Evolutionary conservation across 164 flowering plant species (phyloP), one percentile per base, ranked within the genome.

Genomic region (Macadamia integrifolia): DNA sequence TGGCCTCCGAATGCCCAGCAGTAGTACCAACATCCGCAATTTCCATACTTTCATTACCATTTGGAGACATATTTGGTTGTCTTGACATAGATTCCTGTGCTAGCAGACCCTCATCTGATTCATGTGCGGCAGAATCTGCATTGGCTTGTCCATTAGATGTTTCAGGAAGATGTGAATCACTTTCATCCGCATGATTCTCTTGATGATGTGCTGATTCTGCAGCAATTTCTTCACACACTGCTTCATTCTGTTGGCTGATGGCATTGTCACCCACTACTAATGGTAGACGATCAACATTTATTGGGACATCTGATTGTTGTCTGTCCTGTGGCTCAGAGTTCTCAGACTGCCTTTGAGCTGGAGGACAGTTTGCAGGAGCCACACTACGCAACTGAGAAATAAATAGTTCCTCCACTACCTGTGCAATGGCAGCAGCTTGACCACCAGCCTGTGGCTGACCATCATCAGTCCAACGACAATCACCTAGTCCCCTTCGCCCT

Each of bases 381-480:
- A 66, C 62, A 72, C 78, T 74, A 46, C 79, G 83, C 67, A 91
- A 69, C n/a, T 87, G 86, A 74, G 85, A 77, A 40, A 88, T 57
- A 62, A 93, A 91, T 40, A 83, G 88, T 40, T 88, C 97, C 78
- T 93, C 98, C 9, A 93, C 81, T 32, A 88, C 92, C 74, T 86
- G 91, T 6, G 97, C 98, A 80, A 93, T 82, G 3, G 78, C 78
- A 72, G 88, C 78, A 72, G 97, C 88, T 76, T 88, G 96, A 74
- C 81, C 75, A 70, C 90, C 79, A 57, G 83, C 85, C 78, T 88
- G 98, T 17, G 98, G 98, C 78, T 84, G 96, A 65, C 97, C 97
- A 88, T 89, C 96, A 84, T 93, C 97, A 78, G 87, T 87, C 98
- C 98, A 93, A 50, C 98, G 81, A 66, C 93, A 87, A 84, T 89